Percentiles rank a stretch among this genome's conserved stretches.
These are phyloP conservation scores for Hanseniaspora nectarophila DNA, from an alignment of 805 yeast species.

Conservation along the genomic window DNA sequence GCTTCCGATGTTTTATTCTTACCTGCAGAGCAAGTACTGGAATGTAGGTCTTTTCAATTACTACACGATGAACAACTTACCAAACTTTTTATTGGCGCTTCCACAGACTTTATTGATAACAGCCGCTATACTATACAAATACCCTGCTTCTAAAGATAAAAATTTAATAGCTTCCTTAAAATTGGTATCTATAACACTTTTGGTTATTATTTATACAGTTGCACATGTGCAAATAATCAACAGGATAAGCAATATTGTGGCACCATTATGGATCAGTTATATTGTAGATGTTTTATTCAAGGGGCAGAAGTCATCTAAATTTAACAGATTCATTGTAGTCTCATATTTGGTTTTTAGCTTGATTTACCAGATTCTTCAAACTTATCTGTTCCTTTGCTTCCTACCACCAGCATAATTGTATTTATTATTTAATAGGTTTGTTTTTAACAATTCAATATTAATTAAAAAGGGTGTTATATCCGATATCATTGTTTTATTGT, in stretches of 20 bases:
- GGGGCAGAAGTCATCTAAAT: not conserved
- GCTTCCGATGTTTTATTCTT: conserved; percentile 37
- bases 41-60: conserved; percentile 65
- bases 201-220: conserved; percentile 20
- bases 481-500: not conserved
- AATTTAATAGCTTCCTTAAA: not conserved
- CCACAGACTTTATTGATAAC: conserved; percentile 45
- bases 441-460: too few species aligned
- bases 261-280: conserved; percentile 66
- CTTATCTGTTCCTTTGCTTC: conserved; percentile 65
- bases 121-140: not conserved
- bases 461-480: not conserved
- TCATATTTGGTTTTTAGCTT: conserved; percentile 38
- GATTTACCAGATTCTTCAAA: conserved; percentile 57
- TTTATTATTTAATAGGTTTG: too few species aligned
- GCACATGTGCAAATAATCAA: conserved; percentile 84
- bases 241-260: conserved; percentile 58
- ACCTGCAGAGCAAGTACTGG: conserved; percentile 78
- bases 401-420: conserved; percentile 72
- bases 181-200: not conserved
- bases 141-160: not conserved
- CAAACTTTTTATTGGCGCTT: conserved; percentile 64
- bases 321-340: not conserved
- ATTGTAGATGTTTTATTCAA: conserved; percentile 28
- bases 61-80: conserved; percentile 72